Evolutionary conservation across 2,329 filamentous ascomycete species (phyloP).

Genomic region (Periconia macrospinosa): DNA sequence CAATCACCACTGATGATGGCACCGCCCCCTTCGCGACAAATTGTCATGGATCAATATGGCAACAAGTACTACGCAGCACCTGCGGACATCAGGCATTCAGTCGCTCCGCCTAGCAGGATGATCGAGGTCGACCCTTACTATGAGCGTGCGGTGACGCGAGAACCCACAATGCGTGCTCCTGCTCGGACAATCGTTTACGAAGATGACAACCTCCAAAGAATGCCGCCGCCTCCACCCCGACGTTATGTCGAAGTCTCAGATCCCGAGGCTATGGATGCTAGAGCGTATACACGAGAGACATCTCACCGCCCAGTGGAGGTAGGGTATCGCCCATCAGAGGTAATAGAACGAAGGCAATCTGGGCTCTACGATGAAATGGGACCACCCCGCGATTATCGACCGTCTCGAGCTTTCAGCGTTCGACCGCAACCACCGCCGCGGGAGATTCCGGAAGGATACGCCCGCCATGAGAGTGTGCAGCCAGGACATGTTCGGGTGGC

Average conservation of each 20-base stretch:
- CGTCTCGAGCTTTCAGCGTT: conserved; percentile 42
- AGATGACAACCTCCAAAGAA: conserved; percentile 38
- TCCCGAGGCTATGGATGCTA: conserved; percentile 55
- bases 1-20: conserved; percentile 48
- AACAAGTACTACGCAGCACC: conserved; percentile 72
- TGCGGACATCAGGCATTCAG: conserved; percentile 54
- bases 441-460: conserved; percentile 38
- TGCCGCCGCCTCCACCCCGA: conserved; percentile 53
- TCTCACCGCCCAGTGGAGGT: conserved; percentile 52
- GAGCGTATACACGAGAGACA: conserved; percentile 62
- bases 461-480: conserved; percentile 46
- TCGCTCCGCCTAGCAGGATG: conserved; percentile 53
- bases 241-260: conserved; percentile 64
- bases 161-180: conserved; percentile 53
- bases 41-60: conserved; percentile 81
- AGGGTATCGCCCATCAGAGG: conserved; percentile 31
- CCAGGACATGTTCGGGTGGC: conserved; percentile 38
- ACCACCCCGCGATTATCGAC: conserved; percentile 35
- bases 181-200: conserved; percentile 54
- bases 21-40: conserved; percentile 59
- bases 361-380: conserved; percentile 42
- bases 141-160: conserved; percentile 62
- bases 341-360: conserved; percentile 28
- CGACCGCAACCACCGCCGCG: conserved; percentile 41
- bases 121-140: conserved; percentile 64